These are phyloP conservation scores for Sugiyamaella americana DNA, from an alignment of 805 yeast genomes.

Conservation along the genomic window DNA sequence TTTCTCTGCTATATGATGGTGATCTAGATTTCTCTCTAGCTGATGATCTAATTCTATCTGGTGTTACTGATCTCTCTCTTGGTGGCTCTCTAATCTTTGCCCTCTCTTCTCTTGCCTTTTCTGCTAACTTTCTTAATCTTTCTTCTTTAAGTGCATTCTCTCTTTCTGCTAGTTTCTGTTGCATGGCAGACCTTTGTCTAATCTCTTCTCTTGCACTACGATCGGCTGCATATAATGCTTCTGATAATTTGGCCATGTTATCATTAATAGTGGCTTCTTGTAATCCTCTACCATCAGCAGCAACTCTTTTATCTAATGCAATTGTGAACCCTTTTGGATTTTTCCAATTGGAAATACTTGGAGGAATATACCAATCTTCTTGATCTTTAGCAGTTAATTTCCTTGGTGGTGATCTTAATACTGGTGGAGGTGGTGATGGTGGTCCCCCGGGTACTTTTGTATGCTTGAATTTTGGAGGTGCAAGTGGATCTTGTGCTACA, in stretches of 20 bases:
- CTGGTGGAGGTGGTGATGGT: slow-evolving; percentile 67
- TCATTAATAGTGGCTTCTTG: slow-evolving; percentile 42
- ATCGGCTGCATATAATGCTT: slow-evolving; percentile 69
- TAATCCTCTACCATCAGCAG: slow-evolving; percentile 40
- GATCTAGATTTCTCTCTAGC: slow-evolving; percentile 13
- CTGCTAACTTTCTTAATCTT: slow-evolving; percentile 45
- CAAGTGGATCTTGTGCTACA: slow-evolving; percentile 72
- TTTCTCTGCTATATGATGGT: slow-evolving; percentile 8
- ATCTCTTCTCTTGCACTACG: slow-evolving; percentile 52
- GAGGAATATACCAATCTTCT: slow-evolving; percentile 79
- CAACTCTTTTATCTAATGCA: slow-evolving; percentile 69
- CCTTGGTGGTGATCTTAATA: slow-evolving; percentile 43
- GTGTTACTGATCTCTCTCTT: not conserved
- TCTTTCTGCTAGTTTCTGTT: slow-evolving; percentile 44
- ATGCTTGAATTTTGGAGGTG: slow-evolving; percentile 70
- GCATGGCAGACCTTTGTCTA: slow-evolving; percentile 44
- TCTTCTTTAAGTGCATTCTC: slow-evolving; percentile 47
- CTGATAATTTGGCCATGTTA: slow-evolving; percentile 56
- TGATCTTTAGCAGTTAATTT: slow-evolving; percentile 65
- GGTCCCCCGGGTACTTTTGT: slow-evolving; percentile 68
- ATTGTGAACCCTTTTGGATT: slow-evolving; percentile 87
- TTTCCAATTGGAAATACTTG: slow-evolving; percentile 92
- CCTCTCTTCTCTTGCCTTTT: slow-evolving; percentile 40
- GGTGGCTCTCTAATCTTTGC: not conserved
- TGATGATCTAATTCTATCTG: slow-evolving; percentile 1